A percentile compares a stretch with the other conserved stretches of the same genome.
phyloP scores from a whole-genome alignment of 345 rosid genomes.

The Eucalyptus melliodora region DNA sequence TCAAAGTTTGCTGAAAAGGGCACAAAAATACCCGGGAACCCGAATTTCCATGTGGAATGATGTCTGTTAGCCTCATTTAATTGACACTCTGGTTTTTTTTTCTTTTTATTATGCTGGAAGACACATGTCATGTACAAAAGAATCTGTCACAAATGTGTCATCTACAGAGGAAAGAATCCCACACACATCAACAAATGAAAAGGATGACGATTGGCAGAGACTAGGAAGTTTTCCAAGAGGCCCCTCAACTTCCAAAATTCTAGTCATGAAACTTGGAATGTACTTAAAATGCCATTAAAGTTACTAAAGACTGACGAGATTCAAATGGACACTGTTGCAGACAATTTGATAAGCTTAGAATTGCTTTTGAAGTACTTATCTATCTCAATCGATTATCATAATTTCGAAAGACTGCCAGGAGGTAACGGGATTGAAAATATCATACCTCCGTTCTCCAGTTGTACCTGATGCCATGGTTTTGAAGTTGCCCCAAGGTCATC shows the following conservation, averaged over 20 bases:
- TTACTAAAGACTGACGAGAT: not conserved
- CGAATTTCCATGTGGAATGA: not conserved
- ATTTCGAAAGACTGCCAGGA: not conserved
- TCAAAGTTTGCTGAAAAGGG: not conserved
- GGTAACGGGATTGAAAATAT: not conserved
- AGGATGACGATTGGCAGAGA: not conserved
- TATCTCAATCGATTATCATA: not conserved
- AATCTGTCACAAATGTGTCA: not conserved
- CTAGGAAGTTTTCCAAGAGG: not conserved
- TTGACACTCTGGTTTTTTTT: not conserved
- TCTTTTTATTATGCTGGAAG: not conserved
- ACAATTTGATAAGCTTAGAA: not conserved
- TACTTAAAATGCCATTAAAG: not conserved
- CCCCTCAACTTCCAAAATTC: not conserved
- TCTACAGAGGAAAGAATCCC: not conserved
- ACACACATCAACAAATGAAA: not conserved
- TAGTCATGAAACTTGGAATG: not conserved
- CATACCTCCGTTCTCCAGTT: slow-evolving; percentile 52
- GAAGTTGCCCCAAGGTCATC: slow-evolving; percentile 23
- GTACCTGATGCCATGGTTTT: slow-evolving; percentile 39
- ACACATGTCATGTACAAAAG: not conserved
- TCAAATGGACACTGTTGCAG: not conserved
- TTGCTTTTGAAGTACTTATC: not conserved
- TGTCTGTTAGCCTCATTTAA: not conserved
- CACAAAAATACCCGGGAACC: not conserved